phyloP scores from a whole-genome alignment of 495 filamentous ascomycete species.

The Penicillium parvum region DNA sequence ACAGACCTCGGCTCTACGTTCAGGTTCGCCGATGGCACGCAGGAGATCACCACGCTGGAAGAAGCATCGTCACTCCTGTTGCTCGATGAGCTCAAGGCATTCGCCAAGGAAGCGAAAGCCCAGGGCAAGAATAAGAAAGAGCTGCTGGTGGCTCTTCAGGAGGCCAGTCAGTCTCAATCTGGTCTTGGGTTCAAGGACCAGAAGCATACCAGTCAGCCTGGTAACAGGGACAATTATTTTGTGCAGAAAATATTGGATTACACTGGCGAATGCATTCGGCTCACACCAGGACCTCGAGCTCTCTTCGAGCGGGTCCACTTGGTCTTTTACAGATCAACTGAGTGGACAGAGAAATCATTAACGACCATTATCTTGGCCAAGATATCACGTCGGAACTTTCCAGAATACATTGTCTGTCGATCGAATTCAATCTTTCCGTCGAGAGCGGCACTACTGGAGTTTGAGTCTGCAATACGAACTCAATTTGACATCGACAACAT shows the following conservation, averaged over 20 bases:
- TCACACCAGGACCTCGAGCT: conserved; percentile 67
- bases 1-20: conserved; percentile 51
- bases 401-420: conserved; percentile 83
- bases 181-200: conserved; percentile 61
- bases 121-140: conserved; percentile 88
- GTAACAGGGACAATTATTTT: conserved; percentile 57
- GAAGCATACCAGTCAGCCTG: conserved; percentile 44
- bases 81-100: conserved; percentile 77
- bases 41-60: conserved; percentile 72
- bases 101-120: conserved; percentile 84
- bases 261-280: conserved; percentile 78
- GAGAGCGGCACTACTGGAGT: conserved; percentile 72
- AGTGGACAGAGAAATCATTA: conserved; percentile 96
- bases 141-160: conserved; percentile 64
- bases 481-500: conserved; percentile 81
- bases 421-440: conserved; percentile 85
- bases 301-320: conserved; percentile 93
- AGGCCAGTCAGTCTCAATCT: conserved; percentile 65
- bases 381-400: conserved; percentile 81
- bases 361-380: conserved; percentile 93
- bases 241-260: conserved; percentile 71
- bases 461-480: conserved; percentile 78
- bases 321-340: conserved; percentile 92
- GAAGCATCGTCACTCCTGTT: conserved; percentile 77
- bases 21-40: conserved; percentile 74